phyloP scores from a whole-genome alignment of 2,329 filamentous ascomycete species.

The Alternaria sp. region DNA sequence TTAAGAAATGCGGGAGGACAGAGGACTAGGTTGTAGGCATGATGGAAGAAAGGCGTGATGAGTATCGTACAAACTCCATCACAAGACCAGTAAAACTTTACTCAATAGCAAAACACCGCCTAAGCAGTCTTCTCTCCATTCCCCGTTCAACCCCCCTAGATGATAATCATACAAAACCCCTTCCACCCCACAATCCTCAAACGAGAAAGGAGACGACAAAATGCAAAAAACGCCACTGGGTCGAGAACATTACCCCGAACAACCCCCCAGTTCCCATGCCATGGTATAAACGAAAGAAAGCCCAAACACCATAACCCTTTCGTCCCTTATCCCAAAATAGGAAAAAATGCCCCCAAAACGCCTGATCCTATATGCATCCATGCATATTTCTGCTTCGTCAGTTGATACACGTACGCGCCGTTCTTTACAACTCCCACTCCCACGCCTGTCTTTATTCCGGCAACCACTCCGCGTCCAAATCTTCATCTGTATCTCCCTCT shows the following conservation, averaged over 20 bases:
- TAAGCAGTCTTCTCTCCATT: not conserved
- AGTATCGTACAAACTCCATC: too few relatives aligned
- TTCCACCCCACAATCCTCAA: not conserved
- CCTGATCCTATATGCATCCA: not conserved
- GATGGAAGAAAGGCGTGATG: too few relatives aligned
- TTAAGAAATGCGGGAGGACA: too few relatives aligned
- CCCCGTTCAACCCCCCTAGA: too few relatives aligned
- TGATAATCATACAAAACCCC: not conserved
- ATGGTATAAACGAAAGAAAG: not conserved
- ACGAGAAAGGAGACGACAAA: not conserved
- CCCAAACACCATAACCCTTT: not conserved
- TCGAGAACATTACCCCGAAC: not conserved
- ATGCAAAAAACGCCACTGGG: not conserved
- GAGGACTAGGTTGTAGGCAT: too few relatives aligned
- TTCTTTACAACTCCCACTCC: not conserved
- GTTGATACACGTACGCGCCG: not conserved
- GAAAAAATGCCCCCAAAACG: not conserved
- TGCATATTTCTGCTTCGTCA: not conserved
- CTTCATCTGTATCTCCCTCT: not conserved
- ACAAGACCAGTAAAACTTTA: too few relatives aligned
- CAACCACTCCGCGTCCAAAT: not conserved
- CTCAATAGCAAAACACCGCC: not conserved
- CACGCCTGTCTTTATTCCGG: not conserved
- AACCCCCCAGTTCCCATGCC: not conserved
- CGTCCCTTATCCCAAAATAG: not conserved